A percentile compares a stretch with the other conserved stretches of the same genome.
Conservation (phyloP, 164 flowering plant species). For the Nelumbo lutea region DNA sequence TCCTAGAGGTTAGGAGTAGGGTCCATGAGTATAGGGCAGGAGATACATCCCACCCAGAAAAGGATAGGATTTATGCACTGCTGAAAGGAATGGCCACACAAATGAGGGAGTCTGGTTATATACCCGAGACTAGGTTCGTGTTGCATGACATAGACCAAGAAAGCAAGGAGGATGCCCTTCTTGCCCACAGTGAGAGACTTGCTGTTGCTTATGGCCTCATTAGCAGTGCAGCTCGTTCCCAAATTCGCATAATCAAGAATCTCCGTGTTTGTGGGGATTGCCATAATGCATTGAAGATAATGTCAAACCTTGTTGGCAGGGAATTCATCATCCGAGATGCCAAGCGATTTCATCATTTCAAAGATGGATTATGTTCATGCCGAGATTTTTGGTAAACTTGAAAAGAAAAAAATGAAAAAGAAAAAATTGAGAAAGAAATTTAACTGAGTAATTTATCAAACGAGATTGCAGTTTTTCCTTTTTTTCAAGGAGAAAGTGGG, state of each 20-base stretch:
- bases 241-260: slow-evolving; percentile 54
- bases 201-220: slow-evolving; percentile 53
- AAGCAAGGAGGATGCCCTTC: slow-evolving; percentile 62
- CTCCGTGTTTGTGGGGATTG: slow-evolving; percentile 70
- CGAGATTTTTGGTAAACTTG: slow-evolving; percentile 45
- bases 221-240: slow-evolving; percentile 42
- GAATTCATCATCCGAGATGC: slow-evolving; percentile 48
- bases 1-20: slow-evolving; percentile 31
- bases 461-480: too few species aligned
- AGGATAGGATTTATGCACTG: slow-evolving; percentile 38
- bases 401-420: neutral
- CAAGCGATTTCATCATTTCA: slow-evolving; percentile 59
- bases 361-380: slow-evolving; percentile 51
- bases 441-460: too few species aligned
- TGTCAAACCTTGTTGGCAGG: slow-evolving; percentile 48
- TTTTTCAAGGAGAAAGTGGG: too few species aligned
- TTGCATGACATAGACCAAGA: slow-evolving; percentile 71
- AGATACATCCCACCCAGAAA: slow-evolving; percentile 61
- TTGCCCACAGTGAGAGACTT: slow-evolving; percentile 65
- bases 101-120: slow-evolving; percentile 67
- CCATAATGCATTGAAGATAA: slow-evolving; percentile 48
- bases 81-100: slow-evolving; percentile 41
- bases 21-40: slow-evolving; percentile 65
- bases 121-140: slow-evolving; percentile 51
- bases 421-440: too few species aligned